Base-by-base conservation (phyloP, 1,284 basidiomycete species). In the Coniophora puteana region DNA sequence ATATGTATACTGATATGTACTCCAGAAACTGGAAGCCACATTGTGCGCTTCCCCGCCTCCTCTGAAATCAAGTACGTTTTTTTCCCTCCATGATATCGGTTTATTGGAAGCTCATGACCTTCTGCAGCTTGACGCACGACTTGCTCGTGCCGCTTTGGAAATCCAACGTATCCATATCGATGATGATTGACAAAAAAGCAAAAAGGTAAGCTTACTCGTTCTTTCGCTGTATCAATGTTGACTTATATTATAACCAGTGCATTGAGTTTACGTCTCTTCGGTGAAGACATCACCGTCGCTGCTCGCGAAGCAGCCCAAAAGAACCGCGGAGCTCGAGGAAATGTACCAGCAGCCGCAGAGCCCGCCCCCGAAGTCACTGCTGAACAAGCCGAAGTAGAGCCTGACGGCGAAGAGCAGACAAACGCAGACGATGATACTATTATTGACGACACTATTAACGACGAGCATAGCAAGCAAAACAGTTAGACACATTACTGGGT, bases 171-270 rank as follows among this genome's bases (percentile, higher is more conserved):
- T 93, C 89, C 2, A 63, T 94, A 43, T 81, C 85, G 4, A 71
- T 96, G 43, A 93, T 97, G 88, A 81, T 95, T 45, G 92, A 96
- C 65, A 97, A 96, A 65, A 87, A 87, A 54, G 89, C 92, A 25
- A 96, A 96, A 67, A 89, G 83, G 91, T 90, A 44, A 18, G 66
- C 57, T 28, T 20, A 3, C 16, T 16, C 35, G 16, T 18, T 36
- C 17, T 18, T 24, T 23, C 13, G 35, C 8, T 18, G 14, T 8
- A 2, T 13, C 14, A 37, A 18, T 17, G 25, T 40, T 26, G 45
- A 32, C 23, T 32, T 35, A 30, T 11, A 21, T 32, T 11, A 17
- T 24, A 16, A 36, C 6, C 44, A 80, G 89, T 56, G 89, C 89
- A 1, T 62, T 92, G 51, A 88, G 84, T 50, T 61, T 90, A 40